Base-by-base conservation (phyloP, 306 rosid species). In the Vigna hirtella region DNA sequence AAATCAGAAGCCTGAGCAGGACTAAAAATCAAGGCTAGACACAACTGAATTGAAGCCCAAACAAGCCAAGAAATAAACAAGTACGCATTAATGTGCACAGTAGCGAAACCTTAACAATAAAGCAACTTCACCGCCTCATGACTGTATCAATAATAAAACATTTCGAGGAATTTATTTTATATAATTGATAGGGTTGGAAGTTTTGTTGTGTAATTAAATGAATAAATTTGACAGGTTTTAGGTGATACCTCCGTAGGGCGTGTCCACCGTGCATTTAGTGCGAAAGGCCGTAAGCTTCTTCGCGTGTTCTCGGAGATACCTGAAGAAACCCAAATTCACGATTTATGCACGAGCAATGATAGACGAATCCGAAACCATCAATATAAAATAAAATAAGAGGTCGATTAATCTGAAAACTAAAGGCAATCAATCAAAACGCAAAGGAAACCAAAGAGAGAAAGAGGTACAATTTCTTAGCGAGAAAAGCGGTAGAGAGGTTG, bases 201-300 rank as follows among this genome's bases (percentile, higher is more conserved):
- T 1, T 38, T 11, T 32, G 9, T 30, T 24, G 56, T 13, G 38
- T 20, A 51, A 42, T 12, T 26, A 56, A 42, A 67, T 6, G 49
- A 55, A 70, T 22, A 22, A 57, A 63, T 9, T 17, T 18, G 70
- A 65, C 0, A n/a, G 49, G 26, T 3, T 64, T 64, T 3, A 0
- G 34, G 20, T 45, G 70, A 55, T 79, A 95, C 98, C 98, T 88
- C 80, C 98, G 30, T 84, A 85, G 5, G 98, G 96, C 36, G 97
- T 16, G 78, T 89, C 98, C 51, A 89, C 85, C 13, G 93, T 85
- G 82, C 98, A 95, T 66, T 76, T 84, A 61, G 85, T 72, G 67
- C 51, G 20, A 80, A 52, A 47, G 2, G 70, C 22, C 53, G 17
- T 61, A 20, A 40, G 74, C 73, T 73, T 87, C 83, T 24, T 59